Base-by-base conservation (phyloP, 139 green algal species). In the Zygnema cylindricum region DNA sequence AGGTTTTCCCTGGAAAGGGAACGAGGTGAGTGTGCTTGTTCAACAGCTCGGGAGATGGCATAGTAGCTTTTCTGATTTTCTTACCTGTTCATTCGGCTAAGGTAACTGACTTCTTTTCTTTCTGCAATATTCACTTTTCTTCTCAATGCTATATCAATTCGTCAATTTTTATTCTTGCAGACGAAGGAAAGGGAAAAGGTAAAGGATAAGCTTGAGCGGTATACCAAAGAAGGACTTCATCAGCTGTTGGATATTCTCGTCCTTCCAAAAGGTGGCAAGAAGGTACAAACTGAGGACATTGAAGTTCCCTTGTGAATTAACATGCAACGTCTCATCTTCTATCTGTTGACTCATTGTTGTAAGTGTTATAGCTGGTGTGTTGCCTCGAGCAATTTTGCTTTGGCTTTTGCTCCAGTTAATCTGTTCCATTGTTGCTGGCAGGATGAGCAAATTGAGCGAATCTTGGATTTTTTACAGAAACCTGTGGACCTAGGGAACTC, bases 231-330 rank as follows among this genome's bases (percentile, higher is more conserved):
- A 43, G 81, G 81, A 2, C 21, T 87, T 3, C 35, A 84, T 21
- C 81, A 87, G 81, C 81, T 87, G 2, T 69, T 87, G 7, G 81
- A 87, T 2, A 2, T 87, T 42, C 38, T 87, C 11, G 81, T 87
- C 23, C 81, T 87, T 87, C 32, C n/a, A 2, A 87, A 87, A 11
- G 3, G 2, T 85, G 81, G 81, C 69, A 87, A 87, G 49, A 87
- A 87, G 81, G 81, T 87, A n/a, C n/a, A n/a, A 30, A 73, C 57
- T 35, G 30, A 73, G 57, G 30, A 73, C 30, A 25, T 30, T 30
- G 25, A 30, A 73, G 57, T 30, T 73, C 25, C 21, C 22, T 86
- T 86, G 22, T 82, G 82, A 84, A 21, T 86, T 63, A 86, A 21
- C 78, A 54, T 43, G 22, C 21, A 21, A 81, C 16, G 73, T 40